Percentiles rank a stretch among this genome's conserved stretches.
Evolutionary conservation across 257 asterid species (phyloP).

Genomic region (Osmanthus fragrans): DNA sequence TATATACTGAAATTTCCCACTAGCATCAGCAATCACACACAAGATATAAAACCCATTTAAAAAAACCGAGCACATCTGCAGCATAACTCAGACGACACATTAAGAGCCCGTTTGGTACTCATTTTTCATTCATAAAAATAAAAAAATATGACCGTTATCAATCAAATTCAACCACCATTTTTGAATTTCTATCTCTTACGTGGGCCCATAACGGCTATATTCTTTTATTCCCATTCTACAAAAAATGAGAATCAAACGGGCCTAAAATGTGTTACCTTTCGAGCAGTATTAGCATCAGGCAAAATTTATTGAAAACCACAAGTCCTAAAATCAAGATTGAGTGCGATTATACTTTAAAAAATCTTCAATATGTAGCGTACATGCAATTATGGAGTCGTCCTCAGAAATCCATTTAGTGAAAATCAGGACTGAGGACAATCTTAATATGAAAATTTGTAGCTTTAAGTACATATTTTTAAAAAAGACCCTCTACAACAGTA

Average conservation of each 20-base stretch:
- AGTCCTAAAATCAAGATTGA: background rate
- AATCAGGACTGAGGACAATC: background rate
- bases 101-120: too few species aligned
- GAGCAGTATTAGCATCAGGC: background rate
- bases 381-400: background rate
- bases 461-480: background rate
- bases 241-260: too few species aligned
- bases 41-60: background rate
- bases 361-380: background rate
- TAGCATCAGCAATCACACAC: background rate
- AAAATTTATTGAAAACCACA: background rate
- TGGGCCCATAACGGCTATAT: too few species aligned
- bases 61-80: background rate
- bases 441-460: background rate
- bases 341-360: background rate
- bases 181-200: too few species aligned
- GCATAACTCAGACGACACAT: background rate
- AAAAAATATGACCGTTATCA: too few species aligned
- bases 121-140: too few species aligned
- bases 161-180: too few species aligned
- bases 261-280: background rate
- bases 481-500: background rate
- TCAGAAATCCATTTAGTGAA: background rate
- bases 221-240: too few species aligned
- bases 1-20: too few species aligned